A percentile compares a stretch with the other conserved stretches of the same genome.
Conservation (phyloP, 2,329 filamentous ascomycete genomes). For the Talaromyces verruculosus region DNA sequence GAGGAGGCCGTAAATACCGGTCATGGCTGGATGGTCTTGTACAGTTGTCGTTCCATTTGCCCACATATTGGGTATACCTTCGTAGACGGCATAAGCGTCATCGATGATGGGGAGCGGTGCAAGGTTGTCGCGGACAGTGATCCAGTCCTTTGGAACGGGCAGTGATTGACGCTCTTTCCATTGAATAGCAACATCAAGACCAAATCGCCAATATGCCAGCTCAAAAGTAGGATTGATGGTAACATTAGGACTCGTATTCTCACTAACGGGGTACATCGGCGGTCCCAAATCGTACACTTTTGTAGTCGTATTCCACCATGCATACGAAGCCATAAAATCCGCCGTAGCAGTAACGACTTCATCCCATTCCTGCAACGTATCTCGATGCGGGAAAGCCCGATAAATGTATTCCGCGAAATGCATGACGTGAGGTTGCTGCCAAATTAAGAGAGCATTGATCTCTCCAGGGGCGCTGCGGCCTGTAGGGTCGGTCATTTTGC, state of each 20-base stretch:
- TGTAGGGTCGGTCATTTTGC: constrained; percentile 59
- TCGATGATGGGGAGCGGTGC: neutral
- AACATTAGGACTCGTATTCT: neutral
- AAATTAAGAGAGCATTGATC: constrained; percentile 62
- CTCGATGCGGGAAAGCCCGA: neutral
- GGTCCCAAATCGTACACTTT: neutral
- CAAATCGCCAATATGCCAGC: neutral
- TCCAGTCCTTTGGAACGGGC: neutral
- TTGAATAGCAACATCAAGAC: neutral
- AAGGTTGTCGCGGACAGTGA: neutral
- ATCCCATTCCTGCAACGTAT: neutral
- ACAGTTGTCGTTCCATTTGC: neutral
- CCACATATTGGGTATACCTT: constrained; percentile 35
- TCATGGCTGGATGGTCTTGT: constrained; percentile 2
- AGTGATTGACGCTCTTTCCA: neutral
- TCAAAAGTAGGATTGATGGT: neutral
- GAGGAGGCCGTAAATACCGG: neutral
- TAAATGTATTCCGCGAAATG: neutral
- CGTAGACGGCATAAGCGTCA: neutral
- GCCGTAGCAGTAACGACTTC: neutral
- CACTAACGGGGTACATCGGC: neutral
- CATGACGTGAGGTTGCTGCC: constrained; percentile 44
- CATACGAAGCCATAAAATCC: neutral
- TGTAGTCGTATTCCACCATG: neutral
- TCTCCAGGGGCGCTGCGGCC: constrained; percentile 59